These are phyloP conservation scores for Vaccinium macrocarpon DNA, from an alignment of 148 eudicot species.

Conservation along the genomic window DNA sequence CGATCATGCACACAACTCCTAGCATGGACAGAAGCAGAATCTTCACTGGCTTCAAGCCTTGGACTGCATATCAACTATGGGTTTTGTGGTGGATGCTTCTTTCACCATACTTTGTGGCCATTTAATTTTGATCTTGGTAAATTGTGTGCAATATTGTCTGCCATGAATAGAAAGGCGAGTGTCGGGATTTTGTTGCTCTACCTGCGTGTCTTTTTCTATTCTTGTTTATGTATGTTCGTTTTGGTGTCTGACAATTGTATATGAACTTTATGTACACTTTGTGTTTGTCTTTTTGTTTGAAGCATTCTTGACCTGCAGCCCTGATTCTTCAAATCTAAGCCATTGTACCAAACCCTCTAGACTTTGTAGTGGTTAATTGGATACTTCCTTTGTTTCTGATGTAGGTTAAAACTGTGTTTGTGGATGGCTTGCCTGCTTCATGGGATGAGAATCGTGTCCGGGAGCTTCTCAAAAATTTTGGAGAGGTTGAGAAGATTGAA, in stretches of 20 bases:
- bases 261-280: background rate
- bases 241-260: background rate
- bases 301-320: background rate
- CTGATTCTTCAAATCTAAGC: conserved; percentile 6
- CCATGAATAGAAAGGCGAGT: background rate
- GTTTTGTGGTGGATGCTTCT: background rate
- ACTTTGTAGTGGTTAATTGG: background rate
- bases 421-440: conserved; percentile 85
- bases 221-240: background rate
- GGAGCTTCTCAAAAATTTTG: conserved; percentile 64
- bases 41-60: conserved; percentile 10
- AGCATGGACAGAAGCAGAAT: background rate
- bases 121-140: background rate
- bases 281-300: background rate
- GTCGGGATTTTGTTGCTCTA: background rate
- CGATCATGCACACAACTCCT: background rate
- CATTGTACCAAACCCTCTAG: background rate
- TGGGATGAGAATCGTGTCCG: conserved; percentile 96
- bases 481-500: conserved; percentile 81
- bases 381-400: conserved; percentile 1
- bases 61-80: background rate
- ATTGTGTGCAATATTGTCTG: background rate
- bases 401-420: conserved; percentile 92
- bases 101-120: background rate
- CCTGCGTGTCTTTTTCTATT: background rate